Conservation (phyloP, 140 eudicot genomes). For the Ambrosia hybrid region DNA sequence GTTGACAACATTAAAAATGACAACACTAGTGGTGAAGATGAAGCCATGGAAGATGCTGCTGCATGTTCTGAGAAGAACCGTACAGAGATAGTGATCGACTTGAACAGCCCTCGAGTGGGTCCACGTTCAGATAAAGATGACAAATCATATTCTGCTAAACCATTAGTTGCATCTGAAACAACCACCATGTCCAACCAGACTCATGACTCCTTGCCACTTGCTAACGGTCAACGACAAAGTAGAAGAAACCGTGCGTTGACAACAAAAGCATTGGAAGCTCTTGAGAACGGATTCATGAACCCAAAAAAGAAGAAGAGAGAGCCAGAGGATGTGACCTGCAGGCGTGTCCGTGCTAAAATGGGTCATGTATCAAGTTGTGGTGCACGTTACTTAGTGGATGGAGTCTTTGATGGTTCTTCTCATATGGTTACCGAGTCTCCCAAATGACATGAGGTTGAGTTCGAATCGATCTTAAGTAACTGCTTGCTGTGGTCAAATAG, state of each 20-base stretch:
- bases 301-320: constrained; percentile 37
- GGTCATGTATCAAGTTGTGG: constrained; percentile 34
- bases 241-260: constrained; percentile 48
- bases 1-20: neutral
- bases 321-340: constrained; percentile 19
- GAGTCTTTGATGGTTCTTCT: constrained; percentile 17
- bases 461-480: neutral
- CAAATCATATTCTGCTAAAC: constrained; percentile 13
- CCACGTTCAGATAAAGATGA: constrained; percentile 18
- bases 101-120: constrained; percentile 31
- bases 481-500: constrained; percentile 1
- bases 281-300: constrained; percentile 35
- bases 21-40: constrained; percentile 21
- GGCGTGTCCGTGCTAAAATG: constrained; percentile 32
- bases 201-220: constrained; percentile 10
- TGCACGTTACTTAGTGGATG: constrained; percentile 3
- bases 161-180: constrained; percentile 17
- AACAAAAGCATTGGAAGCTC: constrained; percentile 45
- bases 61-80: constrained; percentile 9
- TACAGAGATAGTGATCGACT: constrained; percentile 24
- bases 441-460: constrained; percentile 14
- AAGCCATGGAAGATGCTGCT: constrained; percentile 15
- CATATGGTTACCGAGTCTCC: constrained; percentile 29
- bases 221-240: constrained; percentile 39
- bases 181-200: constrained; percentile 10